These are phyloP conservation scores for Westerdykella ornata DNA, from an alignment of 2,329 filamentous ascomycete species.

Conservation along the genomic window DNA sequence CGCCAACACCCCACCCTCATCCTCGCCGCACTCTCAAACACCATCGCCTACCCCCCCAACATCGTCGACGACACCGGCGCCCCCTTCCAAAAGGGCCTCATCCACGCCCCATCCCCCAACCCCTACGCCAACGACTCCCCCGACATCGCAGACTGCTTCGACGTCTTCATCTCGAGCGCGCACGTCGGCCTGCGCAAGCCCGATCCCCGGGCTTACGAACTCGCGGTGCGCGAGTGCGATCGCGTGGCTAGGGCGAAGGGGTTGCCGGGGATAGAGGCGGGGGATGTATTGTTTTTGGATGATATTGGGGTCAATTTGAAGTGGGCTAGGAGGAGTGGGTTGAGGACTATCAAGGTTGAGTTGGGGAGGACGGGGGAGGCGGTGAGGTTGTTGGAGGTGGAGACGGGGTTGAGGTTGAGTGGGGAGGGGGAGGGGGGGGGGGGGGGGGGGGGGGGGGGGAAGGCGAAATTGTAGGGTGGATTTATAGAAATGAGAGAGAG, in stretches of 20 bases:
- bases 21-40: conserved; percentile 82
- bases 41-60: conserved; percentile 71
- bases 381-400: conserved; percentile 69
- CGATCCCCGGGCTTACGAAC: conserved; percentile 70
- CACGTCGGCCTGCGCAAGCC: conserved; percentile 86
- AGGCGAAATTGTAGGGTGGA: conserved; percentile 19
- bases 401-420: conserved; percentile 60
- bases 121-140: conserved; percentile 23
- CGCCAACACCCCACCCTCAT: conserved; percentile 63
- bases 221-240: conserved; percentile 62
- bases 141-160: conserved; percentile 63
- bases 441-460: conserved; percentile 50
- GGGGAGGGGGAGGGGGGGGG: conserved; percentile 58
- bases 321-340: conserved; percentile 64
- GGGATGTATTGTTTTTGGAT: conserved; percentile 79
- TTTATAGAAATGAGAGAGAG: too few relatives aligned
- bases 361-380: conserved; percentile 73
- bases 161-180: conserved; percentile 80
- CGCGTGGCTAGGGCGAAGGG: conserved; percentile 54
- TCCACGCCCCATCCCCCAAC: conserved; percentile 15
- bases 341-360: conserved; percentile 77
- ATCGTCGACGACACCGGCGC: conserved; percentile 57
- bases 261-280: conserved; percentile 48
- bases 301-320: conserved; percentile 93
- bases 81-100: conserved; percentile 34